Conservation (phyloP, 306 rosid genomes). For the Mimosa bimucronata region DNA sequence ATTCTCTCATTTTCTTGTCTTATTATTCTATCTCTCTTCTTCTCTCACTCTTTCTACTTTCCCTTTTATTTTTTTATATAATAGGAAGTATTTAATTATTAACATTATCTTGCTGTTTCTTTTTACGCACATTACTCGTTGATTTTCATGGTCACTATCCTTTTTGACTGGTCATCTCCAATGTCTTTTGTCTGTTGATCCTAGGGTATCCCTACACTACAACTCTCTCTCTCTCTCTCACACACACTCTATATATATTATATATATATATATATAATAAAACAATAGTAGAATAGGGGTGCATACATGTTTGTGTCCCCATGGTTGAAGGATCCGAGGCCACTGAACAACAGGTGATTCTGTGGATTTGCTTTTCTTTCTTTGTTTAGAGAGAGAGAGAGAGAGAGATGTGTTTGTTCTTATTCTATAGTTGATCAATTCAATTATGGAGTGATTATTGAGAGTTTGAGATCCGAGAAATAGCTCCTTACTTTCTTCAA, state of each 20-base stretch:
- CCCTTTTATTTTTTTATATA: too few species aligned
- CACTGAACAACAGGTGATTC: constrained; percentile 38
- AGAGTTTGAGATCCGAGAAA: constrained; percentile 78
- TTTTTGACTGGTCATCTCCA: constrained; percentile 78
- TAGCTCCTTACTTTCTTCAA: constrained; percentile 79
- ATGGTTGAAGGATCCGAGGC: constrained; percentile 58
- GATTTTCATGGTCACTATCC: constrained; percentile 53
- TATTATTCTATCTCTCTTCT: too few species aligned
- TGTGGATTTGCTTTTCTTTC: background rate
- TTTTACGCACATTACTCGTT: constrained; percentile 47
- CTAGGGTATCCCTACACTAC: constrained; percentile 24
- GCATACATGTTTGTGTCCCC: constrained; percentile 41
- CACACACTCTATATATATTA: too few species aligned
- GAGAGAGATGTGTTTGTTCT: constrained; percentile 4
- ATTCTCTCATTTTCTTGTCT: too few species aligned
- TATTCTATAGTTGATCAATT: background rate
- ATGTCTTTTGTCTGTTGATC: constrained; percentile 36
- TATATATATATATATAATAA: too few species aligned
- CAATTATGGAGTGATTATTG: constrained; percentile 74
- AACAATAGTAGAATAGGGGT: background rate
- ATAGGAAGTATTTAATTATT: too few species aligned
- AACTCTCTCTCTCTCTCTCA: constrained; percentile 30
- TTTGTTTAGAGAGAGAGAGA: background rate
- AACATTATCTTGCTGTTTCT: background rate
- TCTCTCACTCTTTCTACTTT: too few species aligned